phyloP scores from a whole-genome alignment of 192 early-diverging fungal species.

The Podila minutissima region DNA sequence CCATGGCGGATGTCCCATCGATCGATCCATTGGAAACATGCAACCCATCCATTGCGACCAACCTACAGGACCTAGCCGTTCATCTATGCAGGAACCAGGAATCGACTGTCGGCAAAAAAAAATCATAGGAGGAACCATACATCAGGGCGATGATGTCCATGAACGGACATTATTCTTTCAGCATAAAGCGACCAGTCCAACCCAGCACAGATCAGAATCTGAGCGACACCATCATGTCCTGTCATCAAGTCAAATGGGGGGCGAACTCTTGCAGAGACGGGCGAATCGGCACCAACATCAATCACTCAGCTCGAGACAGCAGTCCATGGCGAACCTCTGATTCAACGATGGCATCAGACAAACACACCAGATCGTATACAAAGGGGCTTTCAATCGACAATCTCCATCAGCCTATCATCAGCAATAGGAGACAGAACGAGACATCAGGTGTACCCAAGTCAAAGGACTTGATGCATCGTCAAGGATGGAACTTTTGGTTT shows the following conservation, averaged over 20 bases:
- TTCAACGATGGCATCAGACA: not conserved
- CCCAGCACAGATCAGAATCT: not conserved
- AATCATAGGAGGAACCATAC: not conserved
- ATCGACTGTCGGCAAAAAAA: not conserved
- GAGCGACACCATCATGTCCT: not conserved
- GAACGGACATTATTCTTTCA: too few species aligned
- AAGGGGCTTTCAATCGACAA: too few species aligned
- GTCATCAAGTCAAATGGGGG: too few species aligned
- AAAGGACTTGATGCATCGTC: too few species aligned
- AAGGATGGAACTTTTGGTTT: too few species aligned
- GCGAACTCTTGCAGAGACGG: too few species aligned
- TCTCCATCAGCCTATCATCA: too few species aligned
- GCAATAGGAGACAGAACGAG: too few species aligned
- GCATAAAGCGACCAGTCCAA: too few species aligned
- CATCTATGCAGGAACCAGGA: not conserved
- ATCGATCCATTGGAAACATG: not conserved
- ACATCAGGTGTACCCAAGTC: too few species aligned
- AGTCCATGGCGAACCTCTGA: constrained; percentile 1
- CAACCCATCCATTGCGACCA: constrained; percentile 3
- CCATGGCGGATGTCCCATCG: not conserved
- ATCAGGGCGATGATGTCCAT: too few species aligned
- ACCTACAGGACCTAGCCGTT: not conserved
- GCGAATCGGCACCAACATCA: constrained; percentile 1
- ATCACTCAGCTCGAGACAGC: not conserved
- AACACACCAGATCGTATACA: too few species aligned